Conservation (phyloP, 2,329 filamentous ascomycete genomes). For the Cadophora sp. region DNA sequence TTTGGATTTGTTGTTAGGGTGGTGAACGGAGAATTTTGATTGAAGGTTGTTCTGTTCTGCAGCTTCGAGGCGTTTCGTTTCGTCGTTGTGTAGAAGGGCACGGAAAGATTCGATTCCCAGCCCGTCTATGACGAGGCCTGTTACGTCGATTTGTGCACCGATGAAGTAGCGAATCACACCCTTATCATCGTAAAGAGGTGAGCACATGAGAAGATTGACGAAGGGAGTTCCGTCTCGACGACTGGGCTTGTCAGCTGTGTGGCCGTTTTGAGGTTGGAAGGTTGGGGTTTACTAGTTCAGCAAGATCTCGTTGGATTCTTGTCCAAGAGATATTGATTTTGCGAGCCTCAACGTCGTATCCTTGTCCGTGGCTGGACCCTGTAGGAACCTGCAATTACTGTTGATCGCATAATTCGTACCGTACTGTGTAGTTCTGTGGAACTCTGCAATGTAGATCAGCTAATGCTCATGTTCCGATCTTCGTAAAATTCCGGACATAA, state of each 20-base stretch:
- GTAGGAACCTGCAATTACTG: slow-evolving; percentile 78
- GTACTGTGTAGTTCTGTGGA: slow-evolving; percentile 76
- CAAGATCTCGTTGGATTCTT: slow-evolving; percentile 74
- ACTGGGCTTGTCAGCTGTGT: slow-evolving; percentile 25
- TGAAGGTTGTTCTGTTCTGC: slow-evolving; percentile 23
- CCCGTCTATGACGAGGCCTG: slow-evolving; percentile 63
- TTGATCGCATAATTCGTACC: slow-evolving; percentile 74
- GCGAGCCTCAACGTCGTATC: slow-evolving; percentile 65
- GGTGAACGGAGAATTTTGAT: neutral
- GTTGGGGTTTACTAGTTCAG: slow-evolving; percentile 64
- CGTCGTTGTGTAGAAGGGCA: slow-evolving; percentile 49
- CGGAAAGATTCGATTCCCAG: slow-evolving; percentile 64
- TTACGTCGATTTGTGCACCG: slow-evolving; percentile 68
- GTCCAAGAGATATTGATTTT: slow-evolving; percentile 65
- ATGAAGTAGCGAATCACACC: slow-evolving; percentile 68
- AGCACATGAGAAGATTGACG: slow-evolving; percentile 69
- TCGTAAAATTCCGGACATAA: neutral
- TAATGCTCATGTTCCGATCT: neutral
- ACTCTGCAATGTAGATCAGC: slow-evolving; percentile 57
- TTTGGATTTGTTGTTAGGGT: slow-evolving; percentile 19
- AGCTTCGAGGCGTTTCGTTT: slow-evolving; percentile 7
- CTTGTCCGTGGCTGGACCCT: slow-evolving; percentile 72
- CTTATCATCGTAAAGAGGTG: slow-evolving; percentile 66
- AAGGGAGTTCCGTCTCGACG: slow-evolving; percentile 70
- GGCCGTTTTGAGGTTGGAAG: neutral